Conservation (phyloP, 2,329 filamentous ascomycete species). For the Botrytis deweyae region DNA sequence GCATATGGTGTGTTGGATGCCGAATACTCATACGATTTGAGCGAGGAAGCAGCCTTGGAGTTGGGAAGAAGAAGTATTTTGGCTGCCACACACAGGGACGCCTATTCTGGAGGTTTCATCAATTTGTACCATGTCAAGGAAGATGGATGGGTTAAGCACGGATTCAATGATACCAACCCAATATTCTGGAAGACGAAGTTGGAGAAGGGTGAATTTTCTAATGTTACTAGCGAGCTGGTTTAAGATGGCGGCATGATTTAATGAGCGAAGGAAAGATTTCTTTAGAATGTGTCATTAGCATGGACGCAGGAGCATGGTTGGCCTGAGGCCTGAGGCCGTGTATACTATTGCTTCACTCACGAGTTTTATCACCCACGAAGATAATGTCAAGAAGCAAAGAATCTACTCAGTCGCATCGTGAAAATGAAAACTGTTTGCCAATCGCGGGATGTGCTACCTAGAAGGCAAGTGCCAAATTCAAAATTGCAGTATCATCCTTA, state of each 20-base stretch:
- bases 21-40: slow-evolving; percentile 88
- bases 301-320: slow-evolving; percentile 30
- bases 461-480: slow-evolving; percentile 1
- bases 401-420: not conserved
- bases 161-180: slow-evolving; percentile 96
- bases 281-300: slow-evolving; percentile 38
- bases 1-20: slow-evolving; percentile 97
- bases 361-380: slow-evolving; percentile 33
- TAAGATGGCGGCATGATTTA: slow-evolving; percentile 28
- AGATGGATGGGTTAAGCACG: slow-evolving; percentile 97
- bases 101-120: slow-evolving; percentile 98
- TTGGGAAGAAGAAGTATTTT: slow-evolving; percentile 89
- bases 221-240: slow-evolving; percentile 40
- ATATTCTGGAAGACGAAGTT: slow-evolving; percentile 99
- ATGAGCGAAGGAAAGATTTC: slow-evolving; percentile 27
- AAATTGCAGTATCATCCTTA: not conserved
- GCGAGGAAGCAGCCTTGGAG: slow-evolving; percentile 83
- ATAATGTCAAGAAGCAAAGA: slow-evolving; percentile 19
- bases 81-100: slow-evolving; percentile 93
- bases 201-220: slow-evolving; percentile 91
- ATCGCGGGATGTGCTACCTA: not conserved
- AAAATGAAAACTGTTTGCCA: not conserved
- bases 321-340: slow-evolving; percentile 30
- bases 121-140: slow-evolving; percentile 99
- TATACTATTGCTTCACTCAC: slow-evolving; percentile 37